Conservation (phyloP, 1,284 basidiomycete genomes). For the Bjerkandera adusta region DNA sequence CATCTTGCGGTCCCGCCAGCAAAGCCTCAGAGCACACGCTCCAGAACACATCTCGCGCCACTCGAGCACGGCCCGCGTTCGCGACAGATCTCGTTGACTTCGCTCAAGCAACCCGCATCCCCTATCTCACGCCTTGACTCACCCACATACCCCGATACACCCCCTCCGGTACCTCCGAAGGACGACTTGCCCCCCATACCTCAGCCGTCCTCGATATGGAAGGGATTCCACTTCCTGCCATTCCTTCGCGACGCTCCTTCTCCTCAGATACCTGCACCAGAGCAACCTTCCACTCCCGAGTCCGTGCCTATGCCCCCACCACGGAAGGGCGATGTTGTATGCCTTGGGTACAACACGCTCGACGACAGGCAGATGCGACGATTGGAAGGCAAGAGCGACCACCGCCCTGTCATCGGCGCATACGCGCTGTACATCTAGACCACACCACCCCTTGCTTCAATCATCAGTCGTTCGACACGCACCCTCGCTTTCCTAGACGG, state of each 20-base stretch:
- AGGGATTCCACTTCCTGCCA: constrained; percentile 44
- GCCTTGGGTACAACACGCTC: constrained; percentile 68
- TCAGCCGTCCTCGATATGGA: constrained; percentile 12
- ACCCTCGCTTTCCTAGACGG: too few species aligned
- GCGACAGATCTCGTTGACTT: neutral
- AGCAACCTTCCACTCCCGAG: constrained; percentile 27
- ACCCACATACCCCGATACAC: neutral
- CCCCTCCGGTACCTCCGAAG: constrained; percentile 29
- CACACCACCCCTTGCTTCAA: neutral
- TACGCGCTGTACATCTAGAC: constrained; percentile 60
- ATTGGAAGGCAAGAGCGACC: constrained; percentile 76
- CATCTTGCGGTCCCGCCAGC: too few species aligned
- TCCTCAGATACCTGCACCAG: constrained; percentile 14
- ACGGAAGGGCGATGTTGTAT: constrained; percentile 61
- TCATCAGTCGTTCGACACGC: neutral
- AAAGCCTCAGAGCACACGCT: too few species aligned
- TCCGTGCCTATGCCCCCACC: constrained; percentile 30
- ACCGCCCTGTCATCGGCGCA: constrained; percentile 76
- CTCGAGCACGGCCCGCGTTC: too few species aligned
- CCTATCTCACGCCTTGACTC: neutral
- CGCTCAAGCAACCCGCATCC: constrained; percentile 4
- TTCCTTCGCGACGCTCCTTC: constrained; percentile 36
- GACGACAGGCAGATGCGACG: constrained; percentile 75
- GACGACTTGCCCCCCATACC: constrained; percentile 20
- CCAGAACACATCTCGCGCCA: too few species aligned